A percentile compares a stretch with the other conserved stretches of the same genome.
These are phyloP conservation scores for Scleroderma bovista DNA, from an alignment of 768 basidiomycete genomes.

Conservation along the genomic window DNA sequence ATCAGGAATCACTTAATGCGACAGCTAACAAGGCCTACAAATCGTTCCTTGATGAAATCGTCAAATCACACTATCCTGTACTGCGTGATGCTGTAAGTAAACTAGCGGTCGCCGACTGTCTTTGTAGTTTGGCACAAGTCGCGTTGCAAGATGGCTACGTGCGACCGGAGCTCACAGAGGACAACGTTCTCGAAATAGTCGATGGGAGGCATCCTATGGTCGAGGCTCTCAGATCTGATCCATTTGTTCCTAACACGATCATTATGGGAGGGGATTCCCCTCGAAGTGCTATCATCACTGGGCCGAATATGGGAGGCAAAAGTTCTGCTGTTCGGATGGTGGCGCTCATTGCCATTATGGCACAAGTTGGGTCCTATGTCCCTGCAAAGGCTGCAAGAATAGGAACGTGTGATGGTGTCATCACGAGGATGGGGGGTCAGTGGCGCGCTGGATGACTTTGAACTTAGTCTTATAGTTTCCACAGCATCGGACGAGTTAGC, in stretches of 20 bases:
- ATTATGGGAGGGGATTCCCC: constrained; percentile 50
- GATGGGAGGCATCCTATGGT: constrained; percentile 95
- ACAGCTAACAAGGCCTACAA: constrained; percentile 64
- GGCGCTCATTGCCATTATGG: constrained; percentile 66
- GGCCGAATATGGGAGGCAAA: constrained; percentile 87
- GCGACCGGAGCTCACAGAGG: constrained; percentile 68
- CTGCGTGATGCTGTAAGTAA: constrained; percentile 75
- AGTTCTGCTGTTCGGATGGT: constrained; percentile 79
- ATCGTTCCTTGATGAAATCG: constrained; percentile 65
- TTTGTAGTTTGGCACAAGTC: constrained; percentile 78
- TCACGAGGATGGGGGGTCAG: constrained; percentile 87
- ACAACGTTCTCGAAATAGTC: constrained; percentile 62
- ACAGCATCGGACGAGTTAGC: constrained; percentile 83
- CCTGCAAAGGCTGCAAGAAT: constrained; percentile 72
- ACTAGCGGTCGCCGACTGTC: constrained; percentile 80
- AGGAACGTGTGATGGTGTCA: constrained; percentile 77
- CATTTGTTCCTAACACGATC: constrained; percentile 83
- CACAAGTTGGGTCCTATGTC: constrained; percentile 92
- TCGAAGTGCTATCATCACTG: constrained; percentile 69
- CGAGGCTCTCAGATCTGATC: constrained; percentile 68
- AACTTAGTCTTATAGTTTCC: not conserved
- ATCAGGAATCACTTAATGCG: constrained; percentile 62
- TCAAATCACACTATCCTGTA: constrained; percentile 58
- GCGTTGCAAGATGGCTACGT: constrained; percentile 73
- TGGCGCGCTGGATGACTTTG: not conserved